Conservation (phyloP, 2,329 filamentous ascomycete species). For the Penicillium hordei region DNA sequence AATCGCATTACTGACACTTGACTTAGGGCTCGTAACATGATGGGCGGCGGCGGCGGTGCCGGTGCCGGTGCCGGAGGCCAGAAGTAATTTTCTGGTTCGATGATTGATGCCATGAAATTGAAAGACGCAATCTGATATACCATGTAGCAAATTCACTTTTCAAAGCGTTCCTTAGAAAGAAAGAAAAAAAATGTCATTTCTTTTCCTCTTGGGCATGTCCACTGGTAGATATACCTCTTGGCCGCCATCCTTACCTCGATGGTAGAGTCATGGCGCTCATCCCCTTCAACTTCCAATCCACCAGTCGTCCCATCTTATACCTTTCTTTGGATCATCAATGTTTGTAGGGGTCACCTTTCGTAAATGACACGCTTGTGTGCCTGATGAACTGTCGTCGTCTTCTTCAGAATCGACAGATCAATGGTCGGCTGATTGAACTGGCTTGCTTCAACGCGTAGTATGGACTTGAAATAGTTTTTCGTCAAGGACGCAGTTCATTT, state of each 20-base stretch:
- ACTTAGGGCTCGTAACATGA: conserved; percentile 64
- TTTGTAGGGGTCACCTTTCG: too few species aligned
- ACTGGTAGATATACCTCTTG: background rate
- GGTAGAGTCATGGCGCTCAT: background rate
- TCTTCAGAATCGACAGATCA: too few species aligned
- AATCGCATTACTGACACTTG: conserved; percentile 10
- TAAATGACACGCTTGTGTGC: too few species aligned
- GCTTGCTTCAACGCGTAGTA: too few species aligned
- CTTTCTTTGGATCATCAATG: too few species aligned
- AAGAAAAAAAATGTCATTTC: conserved; percentile 15
- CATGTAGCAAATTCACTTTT: conserved; percentile 18
- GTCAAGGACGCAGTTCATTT: too few species aligned
- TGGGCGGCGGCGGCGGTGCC: conserved; percentile 53
- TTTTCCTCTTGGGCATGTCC: background rate
- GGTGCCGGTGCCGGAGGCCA: conserved; percentile 17
- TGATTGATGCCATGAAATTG: conserved; percentile 17
- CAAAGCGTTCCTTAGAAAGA: conserved; percentile 22
- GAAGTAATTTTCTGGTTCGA: conserved; percentile 16
- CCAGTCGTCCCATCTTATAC: too few species aligned
- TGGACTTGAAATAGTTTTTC: too few species aligned
- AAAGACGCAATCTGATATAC: conserved; percentile 22
- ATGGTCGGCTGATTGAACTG: too few species aligned
- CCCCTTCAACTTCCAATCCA: too few species aligned
- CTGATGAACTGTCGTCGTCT: too few species aligned
- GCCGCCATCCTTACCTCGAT: background rate